Conservation (phyloP, 106 monocot species). For the Amphibolis antarctica region DNA sequence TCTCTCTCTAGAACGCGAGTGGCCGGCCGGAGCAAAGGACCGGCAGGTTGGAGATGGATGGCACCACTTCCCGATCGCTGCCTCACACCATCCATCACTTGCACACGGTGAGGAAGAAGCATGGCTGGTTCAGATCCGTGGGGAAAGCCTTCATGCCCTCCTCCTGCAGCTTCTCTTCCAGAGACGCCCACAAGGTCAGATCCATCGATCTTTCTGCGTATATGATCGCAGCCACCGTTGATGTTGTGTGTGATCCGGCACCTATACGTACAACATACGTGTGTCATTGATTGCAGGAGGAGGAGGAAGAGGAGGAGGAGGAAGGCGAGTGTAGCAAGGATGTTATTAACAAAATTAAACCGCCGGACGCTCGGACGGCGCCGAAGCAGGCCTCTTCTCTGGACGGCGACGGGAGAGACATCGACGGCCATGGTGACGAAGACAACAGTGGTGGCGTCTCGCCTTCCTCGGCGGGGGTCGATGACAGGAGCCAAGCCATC, state of each 20-base stretch:
- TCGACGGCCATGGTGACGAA: conserved; percentile 15
- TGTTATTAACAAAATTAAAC: too few relatives aligned
- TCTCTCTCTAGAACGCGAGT: not conserved
- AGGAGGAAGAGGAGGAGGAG: not conserved
- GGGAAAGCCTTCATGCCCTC: conserved; percentile 59
- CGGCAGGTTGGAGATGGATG: not conserved
- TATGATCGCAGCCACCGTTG: too few relatives aligned
- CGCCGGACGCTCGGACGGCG: conserved; percentile 51
- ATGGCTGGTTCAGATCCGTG: conserved; percentile 48
- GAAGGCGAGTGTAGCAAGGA: too few relatives aligned
- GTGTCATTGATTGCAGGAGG: too few relatives aligned
- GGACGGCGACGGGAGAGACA: too few relatives aligned
- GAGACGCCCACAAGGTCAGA: not conserved
- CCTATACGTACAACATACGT: too few relatives aligned
- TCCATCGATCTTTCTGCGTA: not conserved
- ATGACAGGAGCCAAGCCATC: conserved; percentile 18
- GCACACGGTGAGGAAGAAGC: conserved; percentile 35
- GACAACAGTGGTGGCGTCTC: conserved; percentile 1
- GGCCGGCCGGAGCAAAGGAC: not conserved
- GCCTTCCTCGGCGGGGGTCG: conserved; percentile 13
- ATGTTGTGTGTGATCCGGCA: too few relatives aligned
- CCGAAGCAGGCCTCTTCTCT: conserved; percentile 48
- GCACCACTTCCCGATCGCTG: not conserved
- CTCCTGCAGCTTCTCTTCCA: conserved; percentile 7
- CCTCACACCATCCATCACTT: not conserved